Evolutionary conservation across 257 asterid species (phyloP), one percentile per base, ranked within the genome.

Genomic region (Euphrasia confusa): DNA sequence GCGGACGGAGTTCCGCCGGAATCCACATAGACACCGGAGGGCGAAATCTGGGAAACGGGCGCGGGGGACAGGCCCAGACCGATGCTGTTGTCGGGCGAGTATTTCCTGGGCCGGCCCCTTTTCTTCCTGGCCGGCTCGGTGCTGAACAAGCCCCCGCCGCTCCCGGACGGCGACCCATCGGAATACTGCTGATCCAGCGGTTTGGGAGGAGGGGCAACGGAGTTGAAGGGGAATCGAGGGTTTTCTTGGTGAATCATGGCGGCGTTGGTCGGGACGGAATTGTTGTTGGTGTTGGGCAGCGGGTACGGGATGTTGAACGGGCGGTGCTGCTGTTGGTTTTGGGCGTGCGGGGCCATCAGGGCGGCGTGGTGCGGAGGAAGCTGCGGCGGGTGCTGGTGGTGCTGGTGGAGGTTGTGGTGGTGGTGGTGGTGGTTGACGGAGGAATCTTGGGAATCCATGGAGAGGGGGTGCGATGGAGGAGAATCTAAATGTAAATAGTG

Each of bases 101-200:
- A 86, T 68, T 89, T 89, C 67, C 97, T 86, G 2, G 97, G 97
- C 27, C 97, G 76, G 10, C 97, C 97, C 69, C 97, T 74, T 61
- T 86, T 89, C 80, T 86, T 89, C 64, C 78, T 84, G 18, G 87
- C 75, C 6, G 85, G 80, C 76, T 85, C 95, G 39, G 76, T 64
- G 79, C 47, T 73, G 71, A 74, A 80, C 71, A 86, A 83, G 12
- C 73, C 79, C 0, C 79, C 82, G 40, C 81, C 83, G 33, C 81
- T 72, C 0, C 75, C 71, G 10, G 86, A 70, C 8, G 86, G 80
- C 0, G 85, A 69, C 54, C 80, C 88, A 7, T 85, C 95, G 4
- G 85, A 52, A 5, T 54, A 81, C 47, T 77, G 77, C 24, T 77
- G 77, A 69, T 84, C 96, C 47, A 73, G 48, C 8, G 78, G 72